Evolutionary conservation across 2,329 filamentous ascomycete species (phyloP).

Genomic region (Zarea fungicola): DNA sequence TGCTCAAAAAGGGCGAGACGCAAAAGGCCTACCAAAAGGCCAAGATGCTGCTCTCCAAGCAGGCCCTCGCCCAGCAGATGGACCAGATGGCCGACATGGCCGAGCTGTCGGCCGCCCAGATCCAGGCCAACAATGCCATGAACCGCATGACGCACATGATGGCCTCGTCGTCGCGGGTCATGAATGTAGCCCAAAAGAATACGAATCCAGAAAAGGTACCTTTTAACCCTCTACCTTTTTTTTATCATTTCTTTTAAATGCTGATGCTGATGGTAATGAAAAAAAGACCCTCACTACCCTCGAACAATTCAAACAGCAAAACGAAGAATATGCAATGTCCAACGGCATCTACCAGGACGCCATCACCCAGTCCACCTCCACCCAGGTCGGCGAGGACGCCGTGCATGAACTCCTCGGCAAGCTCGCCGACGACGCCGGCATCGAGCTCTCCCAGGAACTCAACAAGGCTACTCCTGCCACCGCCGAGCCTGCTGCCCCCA

Average conservation of each 20-base stretch:
- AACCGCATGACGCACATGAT: conserved; percentile 62
- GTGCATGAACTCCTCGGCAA: conserved; percentile 82
- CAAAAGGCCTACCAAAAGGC: conserved; percentile 59
- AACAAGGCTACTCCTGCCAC: conserved; percentile 49
- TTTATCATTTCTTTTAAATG: background rate
- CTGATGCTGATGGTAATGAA: no score
- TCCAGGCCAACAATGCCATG: conserved; percentile 61
- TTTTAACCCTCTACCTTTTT: background rate
- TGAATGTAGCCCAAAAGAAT: conserved; percentile 53
- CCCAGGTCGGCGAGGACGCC: conserved; percentile 72
- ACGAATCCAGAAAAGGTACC: conserved; percentile 53
- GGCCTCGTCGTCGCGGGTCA: conserved; percentile 53
- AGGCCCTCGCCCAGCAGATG: conserved; percentile 58
- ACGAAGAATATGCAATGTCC: conserved; percentile 59
- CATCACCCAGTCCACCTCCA: conserved; percentile 69
- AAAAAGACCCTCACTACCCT: conserved; percentile 51
- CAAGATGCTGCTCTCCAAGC: conserved; percentile 57
- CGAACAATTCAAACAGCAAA: conserved; percentile 57
- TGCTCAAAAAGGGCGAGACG: conserved; percentile 59
- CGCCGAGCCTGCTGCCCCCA: conserved; percentile 52
- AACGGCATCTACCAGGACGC: conserved; percentile 81
- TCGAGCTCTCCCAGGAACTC: conserved; percentile 75
- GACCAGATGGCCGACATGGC: conserved; percentile 62
- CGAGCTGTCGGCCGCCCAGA: conserved; percentile 54
- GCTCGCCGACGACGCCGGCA: conserved; percentile 80